Percentiles rank a stretch among this genome's conserved stretches.
phyloP scores from a whole-genome alignment of 2,329 filamentous ascomycete species.

The Acrodontium crateriforme region DNA sequence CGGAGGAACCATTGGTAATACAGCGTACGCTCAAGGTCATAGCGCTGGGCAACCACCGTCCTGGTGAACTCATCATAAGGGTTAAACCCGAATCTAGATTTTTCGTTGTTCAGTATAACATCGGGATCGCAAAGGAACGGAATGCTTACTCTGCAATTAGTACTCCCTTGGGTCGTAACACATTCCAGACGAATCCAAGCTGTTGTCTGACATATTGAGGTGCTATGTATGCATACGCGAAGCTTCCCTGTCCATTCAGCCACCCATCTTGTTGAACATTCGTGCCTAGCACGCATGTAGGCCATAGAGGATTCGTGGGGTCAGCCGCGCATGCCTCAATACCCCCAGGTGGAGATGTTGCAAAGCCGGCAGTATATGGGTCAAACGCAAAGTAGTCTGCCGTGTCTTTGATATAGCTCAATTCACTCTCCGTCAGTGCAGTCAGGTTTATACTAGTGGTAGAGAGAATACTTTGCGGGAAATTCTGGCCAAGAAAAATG shows the following conservation, averaged over 20 bases:
- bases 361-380: conserved; percentile 15
- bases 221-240: conserved; percentile 9
- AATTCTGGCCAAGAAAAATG: conserved; percentile 34
- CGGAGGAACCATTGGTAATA: conserved; percentile 41
- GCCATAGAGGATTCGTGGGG: conserved; percentile 15
- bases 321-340: conserved; percentile 25
- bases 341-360: conserved; percentile 10
- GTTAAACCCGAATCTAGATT: conserved; percentile 7
- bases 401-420: conserved; percentile 20
- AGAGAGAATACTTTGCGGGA: conserved; percentile 37
- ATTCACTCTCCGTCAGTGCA: conserved; percentile 34
- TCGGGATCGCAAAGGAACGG: no score
- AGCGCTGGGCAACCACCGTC: conserved; percentile 2
- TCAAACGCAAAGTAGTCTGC: conserved; percentile 20
- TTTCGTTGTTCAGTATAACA: no score
- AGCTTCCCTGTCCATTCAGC: conserved; percentile 12
- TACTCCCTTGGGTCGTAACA: conserved; percentile 6
- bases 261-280: conserved; percentile 12
- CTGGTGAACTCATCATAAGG: conserved; percentile 1
- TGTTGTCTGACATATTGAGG: conserved; percentile 8
- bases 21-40: conserved; percentile 24
- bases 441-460: conserved; percentile 33
- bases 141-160: conserved; percentile 3
- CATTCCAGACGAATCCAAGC: conserved; percentile 7
- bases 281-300: conserved; percentile 6